phyloP scores from a whole-genome alignment of 1,284 basidiomycete species.

The Fomitopsis schrenkii region DNA sequence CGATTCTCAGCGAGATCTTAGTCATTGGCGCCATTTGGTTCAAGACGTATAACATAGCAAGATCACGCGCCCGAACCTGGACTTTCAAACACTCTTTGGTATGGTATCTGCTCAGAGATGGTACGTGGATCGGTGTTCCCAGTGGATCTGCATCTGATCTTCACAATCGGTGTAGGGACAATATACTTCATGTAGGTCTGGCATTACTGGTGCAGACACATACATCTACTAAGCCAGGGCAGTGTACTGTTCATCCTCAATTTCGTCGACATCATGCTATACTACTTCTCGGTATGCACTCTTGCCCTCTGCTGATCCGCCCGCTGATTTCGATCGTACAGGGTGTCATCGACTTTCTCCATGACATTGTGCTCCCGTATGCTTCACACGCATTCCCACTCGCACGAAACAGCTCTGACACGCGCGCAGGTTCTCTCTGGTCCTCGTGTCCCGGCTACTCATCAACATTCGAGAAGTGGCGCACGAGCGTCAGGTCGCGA shows the following conservation, averaged over 20 bases:
- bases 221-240: not conserved
- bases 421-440: not conserved
- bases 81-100: not conserved
- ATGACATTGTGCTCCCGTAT: not conserved
- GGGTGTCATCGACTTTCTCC: not conserved
- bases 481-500: not conserved
- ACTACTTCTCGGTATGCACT: not conserved
- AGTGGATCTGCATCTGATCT: not conserved
- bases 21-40: not conserved
- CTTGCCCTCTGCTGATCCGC: not conserved
- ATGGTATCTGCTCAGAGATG: not conserved
- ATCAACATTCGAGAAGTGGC: not conserved
- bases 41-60: not conserved
- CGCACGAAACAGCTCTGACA: not conserved
- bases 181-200: not conserved
- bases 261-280: not conserved
- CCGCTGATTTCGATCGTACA: not conserved
- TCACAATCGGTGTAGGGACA: not conserved
- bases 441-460: not conserved
- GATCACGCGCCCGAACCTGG: not conserved
- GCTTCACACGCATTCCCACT: not conserved
- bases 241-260: not conserved
- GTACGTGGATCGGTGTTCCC: not conserved
- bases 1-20: not conserved
- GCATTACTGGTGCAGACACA: no score